Evolutionary conservation across 768 basidiomycete species (phyloP).

Genomic region (Leccinum pellstonianum): DNA sequence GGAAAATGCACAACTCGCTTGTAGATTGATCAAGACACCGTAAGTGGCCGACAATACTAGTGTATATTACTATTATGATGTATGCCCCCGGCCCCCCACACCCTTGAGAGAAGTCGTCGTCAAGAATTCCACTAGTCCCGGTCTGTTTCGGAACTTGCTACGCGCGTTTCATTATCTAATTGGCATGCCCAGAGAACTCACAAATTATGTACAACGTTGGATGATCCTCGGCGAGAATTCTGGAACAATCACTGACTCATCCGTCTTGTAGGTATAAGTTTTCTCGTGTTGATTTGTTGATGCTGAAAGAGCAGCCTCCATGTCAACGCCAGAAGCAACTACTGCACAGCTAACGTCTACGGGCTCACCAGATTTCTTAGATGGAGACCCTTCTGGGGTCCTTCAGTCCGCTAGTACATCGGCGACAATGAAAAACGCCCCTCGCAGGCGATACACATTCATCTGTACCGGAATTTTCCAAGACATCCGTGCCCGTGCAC

Average conservation of each 20-base stretch:
- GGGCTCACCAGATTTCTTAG: neutral
- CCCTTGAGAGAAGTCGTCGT: neutral
- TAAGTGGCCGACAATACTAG: too few relatives aligned
- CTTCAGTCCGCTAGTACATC: conserved; percentile 7
- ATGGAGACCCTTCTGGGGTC: neutral
- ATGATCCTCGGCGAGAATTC: neutral
- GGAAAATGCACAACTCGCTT: too few relatives aligned
- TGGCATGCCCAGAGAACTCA: neutral
- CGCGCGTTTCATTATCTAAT: neutral
- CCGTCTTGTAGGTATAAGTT: neutral
- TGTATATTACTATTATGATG: too few relatives aligned
- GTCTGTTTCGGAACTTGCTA: neutral
- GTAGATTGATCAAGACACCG: too few relatives aligned
- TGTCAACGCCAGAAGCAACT: neutral
- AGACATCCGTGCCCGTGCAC: conserved; percentile 69
- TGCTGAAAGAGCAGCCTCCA: neutral
- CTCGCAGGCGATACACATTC: neutral
- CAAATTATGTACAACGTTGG: neutral
- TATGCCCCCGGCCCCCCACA: neutral
- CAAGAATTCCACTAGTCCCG: neutral
- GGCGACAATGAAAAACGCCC: neutral
- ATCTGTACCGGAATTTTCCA: conserved; percentile 60
- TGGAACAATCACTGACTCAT: neutral
- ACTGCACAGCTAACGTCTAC: neutral
- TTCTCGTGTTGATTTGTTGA: neutral